Evolutionary conservation across 1,284 basidiomycete genomes (phyloP).

Genomic region (Heterobasidion occidentale): DNA sequence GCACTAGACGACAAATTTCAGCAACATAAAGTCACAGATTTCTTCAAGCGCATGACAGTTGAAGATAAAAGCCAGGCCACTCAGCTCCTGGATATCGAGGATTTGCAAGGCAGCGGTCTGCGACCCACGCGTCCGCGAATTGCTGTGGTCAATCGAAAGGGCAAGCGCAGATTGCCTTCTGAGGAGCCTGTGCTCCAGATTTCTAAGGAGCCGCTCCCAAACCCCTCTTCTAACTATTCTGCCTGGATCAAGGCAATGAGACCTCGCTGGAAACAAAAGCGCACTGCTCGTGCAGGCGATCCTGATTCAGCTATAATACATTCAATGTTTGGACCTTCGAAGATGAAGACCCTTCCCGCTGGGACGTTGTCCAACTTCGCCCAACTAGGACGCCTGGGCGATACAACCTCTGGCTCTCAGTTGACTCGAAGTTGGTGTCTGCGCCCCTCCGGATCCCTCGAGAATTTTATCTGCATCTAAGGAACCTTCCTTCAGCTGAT

Average conservation of each 20-base stretch:
- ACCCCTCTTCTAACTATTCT: constrained; percentile 62
- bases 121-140: constrained; percentile 34
- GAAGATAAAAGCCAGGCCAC: constrained; percentile 19
- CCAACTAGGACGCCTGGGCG: constrained; percentile 74
- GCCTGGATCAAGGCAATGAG: constrained; percentile 80
- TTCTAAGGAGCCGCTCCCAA: constrained; percentile 36
- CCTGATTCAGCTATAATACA: constrained; percentile 41
- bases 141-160: constrained; percentile 49
- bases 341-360: constrained; percentile 59
- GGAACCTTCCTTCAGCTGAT: constrained; percentile 49
- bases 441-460: constrained; percentile 83
- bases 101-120: constrained; percentile 37
- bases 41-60: constrained; percentile 60
- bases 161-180: constrained; percentile 21
- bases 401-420: constrained; percentile 85
- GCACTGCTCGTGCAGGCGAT: constrained; percentile 35
- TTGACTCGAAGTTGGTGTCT: constrained; percentile 74
- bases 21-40: constrained; percentile 96
- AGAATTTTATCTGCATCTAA: constrained; percentile 90
- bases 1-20: constrained; percentile 94
- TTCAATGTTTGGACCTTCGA: constrained; percentile 73
- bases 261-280: constrained; percentile 69
- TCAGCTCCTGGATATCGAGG: constrained; percentile 57
- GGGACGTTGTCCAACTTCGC: constrained; percentile 93
- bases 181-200: constrained; percentile 31